Evolutionary conservation across 2,329 filamentous ascomycete species (phyloP).

Genomic region (Diaporthe amygdali): DNA sequence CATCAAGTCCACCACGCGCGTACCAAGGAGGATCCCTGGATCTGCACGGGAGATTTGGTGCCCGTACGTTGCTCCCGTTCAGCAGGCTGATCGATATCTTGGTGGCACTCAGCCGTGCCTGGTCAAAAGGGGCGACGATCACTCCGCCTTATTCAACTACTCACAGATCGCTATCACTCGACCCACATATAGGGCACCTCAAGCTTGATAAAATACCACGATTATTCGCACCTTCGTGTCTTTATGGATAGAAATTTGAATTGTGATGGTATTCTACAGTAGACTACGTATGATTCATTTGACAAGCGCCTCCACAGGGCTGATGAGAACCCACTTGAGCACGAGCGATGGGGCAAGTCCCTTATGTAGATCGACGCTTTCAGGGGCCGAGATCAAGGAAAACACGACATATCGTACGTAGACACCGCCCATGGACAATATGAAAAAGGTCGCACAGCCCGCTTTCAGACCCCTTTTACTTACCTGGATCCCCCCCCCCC

Average conservation of each 20-base stretch:
- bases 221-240: too few relatives aligned
- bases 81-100: background rate
- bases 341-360: background rate
- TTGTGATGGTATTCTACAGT: background rate
- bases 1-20: background rate
- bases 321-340: slow-evolving; percentile 2
- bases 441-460: background rate
- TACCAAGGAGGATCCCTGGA: background rate
- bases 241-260: background rate
- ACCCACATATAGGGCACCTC: background rate
- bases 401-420: background rate
- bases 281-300: background rate
- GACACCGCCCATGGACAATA: background rate
- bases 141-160: background rate
- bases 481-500: background rate
- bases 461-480: background rate
- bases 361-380: slow-evolving; percentile 8
- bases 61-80: background rate
- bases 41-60: slow-evolving; percentile 3
- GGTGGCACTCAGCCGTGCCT: background rate
- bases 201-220: background rate
- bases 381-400: background rate
- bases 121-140: slow-evolving; percentile 11
- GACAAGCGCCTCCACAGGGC: background rate
- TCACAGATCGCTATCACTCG: background rate